A percentile compares a stretch with the other conserved stretches of the same genome.
Evolutionary conservation across 1,284 basidiomycete species (phyloP).

Genomic region (Phylloporus sp.): DNA sequence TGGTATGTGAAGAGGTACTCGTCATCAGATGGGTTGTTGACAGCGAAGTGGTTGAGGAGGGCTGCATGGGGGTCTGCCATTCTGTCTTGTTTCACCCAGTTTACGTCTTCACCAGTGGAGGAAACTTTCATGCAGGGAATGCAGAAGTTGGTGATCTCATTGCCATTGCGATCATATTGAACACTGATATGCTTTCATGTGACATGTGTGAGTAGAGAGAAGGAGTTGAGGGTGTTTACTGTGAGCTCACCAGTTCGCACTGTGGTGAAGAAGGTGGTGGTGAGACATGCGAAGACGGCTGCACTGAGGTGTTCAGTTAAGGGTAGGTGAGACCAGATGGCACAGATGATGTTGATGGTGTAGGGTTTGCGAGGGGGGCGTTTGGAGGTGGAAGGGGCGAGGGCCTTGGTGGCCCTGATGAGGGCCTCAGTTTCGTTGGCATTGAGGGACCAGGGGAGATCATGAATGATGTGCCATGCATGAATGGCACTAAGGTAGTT

Average conservation of each 20-base stretch:
- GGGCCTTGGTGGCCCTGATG: background rate
- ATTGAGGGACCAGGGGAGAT: background rate
- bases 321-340: background rate
- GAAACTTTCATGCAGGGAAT: background rate
- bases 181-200: too few relatives aligned
- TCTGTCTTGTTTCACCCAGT: background rate
- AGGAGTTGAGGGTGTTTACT: too few relatives aligned
- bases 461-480: background rate
- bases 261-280: constrained; percentile 1
- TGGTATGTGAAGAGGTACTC: background rate
- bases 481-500: background rate
- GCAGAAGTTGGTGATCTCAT: background rate
- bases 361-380: background rate
- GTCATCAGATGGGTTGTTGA: background rate
- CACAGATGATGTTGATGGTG: background rate
- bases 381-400: background rate
- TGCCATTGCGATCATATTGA: too few relatives aligned
- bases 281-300: background rate
- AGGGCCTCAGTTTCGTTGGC: background rate
- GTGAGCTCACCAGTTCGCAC: too few relatives aligned
- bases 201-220: too few relatives aligned
- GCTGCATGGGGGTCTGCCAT: background rate
- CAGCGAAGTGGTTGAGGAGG: background rate
- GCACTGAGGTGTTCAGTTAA: background rate
- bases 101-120: background rate